Percentiles rank a stretch among this genome's conserved stretches.
Evolutionary conservation across 306 rosid genomes (phyloP).

Genomic region (Fragaria vesca): DNA sequence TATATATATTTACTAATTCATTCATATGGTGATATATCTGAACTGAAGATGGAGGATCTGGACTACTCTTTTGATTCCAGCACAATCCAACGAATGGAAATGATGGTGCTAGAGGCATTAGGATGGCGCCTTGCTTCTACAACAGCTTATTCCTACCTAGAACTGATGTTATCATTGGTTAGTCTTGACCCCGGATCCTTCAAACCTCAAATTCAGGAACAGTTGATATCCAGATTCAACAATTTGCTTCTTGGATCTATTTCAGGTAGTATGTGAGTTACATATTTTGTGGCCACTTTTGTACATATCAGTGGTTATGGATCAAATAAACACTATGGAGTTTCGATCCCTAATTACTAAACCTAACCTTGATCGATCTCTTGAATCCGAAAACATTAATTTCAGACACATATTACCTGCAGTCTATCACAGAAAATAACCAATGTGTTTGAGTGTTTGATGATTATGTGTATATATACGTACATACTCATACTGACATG

Average conservation of each 20-base stretch:
- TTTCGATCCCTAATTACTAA: neutral
- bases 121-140: slow-evolving; percentile 46
- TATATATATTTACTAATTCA: neutral
- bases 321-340: too few relatives aligned
- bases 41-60: slow-evolving; percentile 41
- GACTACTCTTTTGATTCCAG: slow-evolving; percentile 29
- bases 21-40: neutral
- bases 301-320: neutral
- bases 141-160: slow-evolving; percentile 37
- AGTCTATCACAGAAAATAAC: neutral
- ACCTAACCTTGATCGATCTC: neutral
- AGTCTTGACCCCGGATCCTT: slow-evolving; percentile 19
- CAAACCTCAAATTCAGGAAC: slow-evolving; percentile 25
- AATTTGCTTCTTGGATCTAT: slow-evolving; percentile 34
- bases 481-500: neutral
- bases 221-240: slow-evolving; percentile 21
- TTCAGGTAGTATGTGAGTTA: slow-evolving; percentile 23
- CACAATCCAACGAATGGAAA: slow-evolving; percentile 43
- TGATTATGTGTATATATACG: neutral
- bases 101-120: slow-evolving; percentile 40
- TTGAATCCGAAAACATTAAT: neutral
- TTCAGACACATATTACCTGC: neutral
- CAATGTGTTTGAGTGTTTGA: neutral
- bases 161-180: slow-evolving; percentile 20
- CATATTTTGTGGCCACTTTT: neutral